Conservation (phyloP, 345 rosid genomes). For the Pseudoturritis turrita region DNA sequence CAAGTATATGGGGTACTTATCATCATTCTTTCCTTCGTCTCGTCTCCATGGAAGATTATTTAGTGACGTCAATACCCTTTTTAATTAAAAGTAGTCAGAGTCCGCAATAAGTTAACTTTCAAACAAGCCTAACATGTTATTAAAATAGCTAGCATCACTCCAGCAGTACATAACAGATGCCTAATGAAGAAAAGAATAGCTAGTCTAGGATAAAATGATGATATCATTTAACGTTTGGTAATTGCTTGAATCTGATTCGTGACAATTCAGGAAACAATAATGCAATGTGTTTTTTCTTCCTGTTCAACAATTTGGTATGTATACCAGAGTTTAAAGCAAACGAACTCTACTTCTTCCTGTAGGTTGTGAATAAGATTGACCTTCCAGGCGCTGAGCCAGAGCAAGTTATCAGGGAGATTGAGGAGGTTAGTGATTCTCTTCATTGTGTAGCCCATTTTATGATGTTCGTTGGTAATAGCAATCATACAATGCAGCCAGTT, state of each 20-base stretch:
- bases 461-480: background rate
- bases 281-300: background rate
- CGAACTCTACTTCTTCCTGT: conserved; percentile 9
- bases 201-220: background rate
- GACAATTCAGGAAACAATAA: background rate
- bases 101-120: background rate
- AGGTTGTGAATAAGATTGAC: conserved; percentile 98
- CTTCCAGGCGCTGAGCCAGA: conserved; percentile 98
- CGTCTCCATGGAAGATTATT: background rate
- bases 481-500: background rate
- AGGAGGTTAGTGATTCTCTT: conserved; percentile 75
- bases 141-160: background rate
- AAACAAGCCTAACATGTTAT: background rate
- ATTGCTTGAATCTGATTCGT: conserved; percentile 4
- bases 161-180: background rate
- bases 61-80: background rate
- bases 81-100: background rate
- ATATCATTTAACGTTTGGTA: background rate
- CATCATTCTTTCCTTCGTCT: background rate
- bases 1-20: conserved; percentile 2
- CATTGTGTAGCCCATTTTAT: conserved; percentile 28
- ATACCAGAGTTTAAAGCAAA: conserved; percentile 4
- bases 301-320: background rate
- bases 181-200: background rate
- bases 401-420: conserved; percentile 76